Evolutionary conservation across 1,139 yeast species (phyloP), one percentile per base, ranked within the genome.

Genomic region (Blastobotrys indianensis): DNA sequence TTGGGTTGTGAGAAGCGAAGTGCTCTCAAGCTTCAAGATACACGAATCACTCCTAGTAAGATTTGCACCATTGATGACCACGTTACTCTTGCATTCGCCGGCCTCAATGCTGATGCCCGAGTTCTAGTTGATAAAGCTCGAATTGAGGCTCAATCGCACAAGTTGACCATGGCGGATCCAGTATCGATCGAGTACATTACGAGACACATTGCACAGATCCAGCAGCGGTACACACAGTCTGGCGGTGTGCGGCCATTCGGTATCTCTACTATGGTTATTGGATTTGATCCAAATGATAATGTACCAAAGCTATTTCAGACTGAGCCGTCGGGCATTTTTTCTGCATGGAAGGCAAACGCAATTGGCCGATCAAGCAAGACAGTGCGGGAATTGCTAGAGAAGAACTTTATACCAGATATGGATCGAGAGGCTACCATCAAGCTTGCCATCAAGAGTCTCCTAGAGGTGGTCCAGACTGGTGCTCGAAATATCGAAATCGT

Each of bases 291-390:
- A 47, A 82, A 85, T 59, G 96, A 87, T 65, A 70, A 68, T 20
- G 77, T 75, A 34, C 97, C 98, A 40, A 80, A 79, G 64, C 76
- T 94, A 58, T 92, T 83, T 68, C 94, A 86, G 68, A 92, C 98
- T 15, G 99, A 92, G 66, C 98, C 98, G 39, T 85, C 95, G 39
- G 99, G 99, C 28, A 94, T 92, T 54, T 92, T 84, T 64, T 87
- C 94, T 47, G 95, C 97, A n/a, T 92, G 98, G 98, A 87, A 90
- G 66, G 97, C 98, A 16, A 94, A 87, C 65, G 90, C 98, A 20
- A 92, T 94, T 63, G 99, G 99, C 48, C 81, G 96, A 63, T 85
- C 94, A 50, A 79, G 94, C 52, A 92, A 92, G 67, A 92, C 97
- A 1, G 97, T 94, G 31, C 82, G 95, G 57, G 98, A 94, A 66